Base-by-base conservation (phyloP, 2,329 filamentous ascomycete genomes). In the Paracamarosporium sp. region DNA sequence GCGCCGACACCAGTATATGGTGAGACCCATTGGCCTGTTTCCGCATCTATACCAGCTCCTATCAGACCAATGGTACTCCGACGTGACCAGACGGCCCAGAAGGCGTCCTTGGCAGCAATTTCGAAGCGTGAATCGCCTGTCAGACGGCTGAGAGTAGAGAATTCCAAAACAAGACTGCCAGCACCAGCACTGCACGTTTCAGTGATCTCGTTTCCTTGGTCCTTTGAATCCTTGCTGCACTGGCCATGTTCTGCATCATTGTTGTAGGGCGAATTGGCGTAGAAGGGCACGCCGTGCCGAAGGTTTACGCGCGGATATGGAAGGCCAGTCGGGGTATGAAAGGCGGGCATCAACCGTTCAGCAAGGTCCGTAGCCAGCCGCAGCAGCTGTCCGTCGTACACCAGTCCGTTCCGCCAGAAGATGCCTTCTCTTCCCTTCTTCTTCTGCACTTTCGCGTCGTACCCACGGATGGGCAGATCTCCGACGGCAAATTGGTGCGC, bases 101-200 rank as follows among this genome's bases (percentile, higher is more conserved):
- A 99, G 0, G 95, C 94, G 55, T 91, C 84, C 76, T 98, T 98
- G 0, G 92, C 94, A 15, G 91, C 84, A 69, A 90, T 87, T 76
- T 99, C 95, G 68, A 96, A 99, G n/a, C 91, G 87, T 9, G 84
- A 80, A 72, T 98, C 92, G 11, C 91, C 92, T 0, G 92, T 96
- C 45, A 99, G 82, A 24, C 95, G 87, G 70, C 93, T 97, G 45
- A 99, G 82, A 0, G 93, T 92, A 0, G 93, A 91, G 65, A 98
- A 97, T 73, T 99, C 95, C 1, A 99, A 84, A 2, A 97, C 92
- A 25, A 99, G 82, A 74, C 93, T 98, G 53, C 93, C 95, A n/a
- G 95, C 95, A 41, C 95, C 95, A 1, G 95, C 95, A 72, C 92
- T 97, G 78, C 95, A 99, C 0, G 93, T 99, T 78, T 98, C 95